These are phyloP conservation scores for Fusarium compactum DNA, from an alignment of 2,329 filamentous ascomycete genomes.

Conservation along the genomic window DNA sequence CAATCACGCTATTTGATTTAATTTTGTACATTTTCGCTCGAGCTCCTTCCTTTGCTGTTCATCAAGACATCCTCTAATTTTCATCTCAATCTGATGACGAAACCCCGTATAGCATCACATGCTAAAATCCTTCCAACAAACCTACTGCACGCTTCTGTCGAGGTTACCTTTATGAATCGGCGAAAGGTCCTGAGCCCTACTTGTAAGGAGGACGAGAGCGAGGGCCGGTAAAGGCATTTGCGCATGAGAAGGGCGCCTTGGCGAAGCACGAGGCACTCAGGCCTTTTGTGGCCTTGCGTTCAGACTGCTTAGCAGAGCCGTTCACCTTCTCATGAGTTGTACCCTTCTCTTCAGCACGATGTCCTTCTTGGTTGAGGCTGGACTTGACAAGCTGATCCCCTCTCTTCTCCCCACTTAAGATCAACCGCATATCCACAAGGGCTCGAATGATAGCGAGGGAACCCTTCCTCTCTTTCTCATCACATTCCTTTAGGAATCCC, in stretches of 20 bases:
- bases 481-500: slow-evolving; percentile 40
- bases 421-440: slow-evolving; percentile 13
- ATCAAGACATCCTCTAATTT: slow-evolving; percentile 8
- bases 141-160: neutral
- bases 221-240: slow-evolving; percentile 31
- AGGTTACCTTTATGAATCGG: neutral
- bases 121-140: neutral
- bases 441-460: slow-evolving; percentile 40
- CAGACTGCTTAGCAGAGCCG: neutral
- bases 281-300: slow-evolving; percentile 10
- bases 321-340: neutral
- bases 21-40: slow-evolving; percentile 16
- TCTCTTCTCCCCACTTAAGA: neutral
- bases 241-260: slow-evolving; percentile 1
- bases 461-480: slow-evolving; percentile 42
- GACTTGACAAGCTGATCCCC: neutral
- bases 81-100: neutral
- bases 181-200: slow-evolving; percentile 4
- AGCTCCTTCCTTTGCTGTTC: neutral
- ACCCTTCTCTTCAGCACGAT: neutral
- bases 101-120: neutral
- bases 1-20: slow-evolving; percentile 8
- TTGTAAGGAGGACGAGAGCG: neutral
- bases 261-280: slow-evolving; percentile 39
- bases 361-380: neutral